phyloP scores from a whole-genome alignment of 75 land plant species.

The Cunninghamia lanceolata region DNA sequence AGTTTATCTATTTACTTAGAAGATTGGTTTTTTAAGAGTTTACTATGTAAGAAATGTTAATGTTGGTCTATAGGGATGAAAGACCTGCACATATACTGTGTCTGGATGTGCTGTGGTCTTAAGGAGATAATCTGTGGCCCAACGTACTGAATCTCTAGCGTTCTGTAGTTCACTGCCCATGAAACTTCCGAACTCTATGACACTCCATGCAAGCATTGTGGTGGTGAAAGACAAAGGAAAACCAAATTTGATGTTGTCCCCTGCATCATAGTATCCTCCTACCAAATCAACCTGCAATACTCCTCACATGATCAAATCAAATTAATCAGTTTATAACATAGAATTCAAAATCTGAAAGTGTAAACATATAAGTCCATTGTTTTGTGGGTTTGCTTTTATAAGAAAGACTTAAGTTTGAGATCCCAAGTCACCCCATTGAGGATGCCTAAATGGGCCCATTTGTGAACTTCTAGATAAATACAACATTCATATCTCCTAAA shows the following conservation, averaged over 20 bases:
- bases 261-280: slow-evolving; percentile 91
- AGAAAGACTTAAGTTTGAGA: too few relatives aligned
- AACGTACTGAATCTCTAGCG: slow-evolving; percentile 54
- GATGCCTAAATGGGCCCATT: too few relatives aligned
- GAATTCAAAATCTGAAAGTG: too few relatives aligned
- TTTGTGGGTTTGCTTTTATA: too few relatives aligned
- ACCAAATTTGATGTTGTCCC: slow-evolving; percentile 83
- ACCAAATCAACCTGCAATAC: slow-evolving; percentile 75
- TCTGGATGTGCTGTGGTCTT: slow-evolving; percentile 56
- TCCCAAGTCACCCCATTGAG: too few relatives aligned
- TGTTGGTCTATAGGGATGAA: background rate
- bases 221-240: slow-evolving; percentile 82
- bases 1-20: too few relatives aligned
- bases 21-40: too few relatives aligned
- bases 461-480: too few relatives aligned
- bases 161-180: slow-evolving; percentile 45
- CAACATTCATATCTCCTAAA: background rate
- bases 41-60: too few relatives aligned
- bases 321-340: background rate
- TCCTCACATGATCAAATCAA: background rate
- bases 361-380: too few relatives aligned
- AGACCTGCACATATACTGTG: slow-evolving; percentile 48
- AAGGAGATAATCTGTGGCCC: slow-evolving; percentile 79
- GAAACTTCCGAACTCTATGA: slow-evolving; percentile 58
- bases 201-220: slow-evolving; percentile 78